phyloP scores from a whole-genome alignment of 352 stramenopile species.

The Thraustochytrium sp. region DNA sequence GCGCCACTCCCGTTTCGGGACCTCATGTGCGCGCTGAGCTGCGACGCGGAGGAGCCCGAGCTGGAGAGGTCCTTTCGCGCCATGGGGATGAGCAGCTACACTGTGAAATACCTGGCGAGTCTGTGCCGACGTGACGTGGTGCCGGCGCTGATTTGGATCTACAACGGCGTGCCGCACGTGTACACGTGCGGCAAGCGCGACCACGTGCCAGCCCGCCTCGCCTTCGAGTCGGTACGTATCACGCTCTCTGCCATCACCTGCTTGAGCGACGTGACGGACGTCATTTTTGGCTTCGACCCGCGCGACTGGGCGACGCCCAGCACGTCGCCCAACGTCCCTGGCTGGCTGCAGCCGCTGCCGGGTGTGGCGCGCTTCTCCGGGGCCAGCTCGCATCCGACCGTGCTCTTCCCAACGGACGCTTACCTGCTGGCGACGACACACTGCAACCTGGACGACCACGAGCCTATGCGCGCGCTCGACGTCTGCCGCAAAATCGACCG shows the following conservation, averaged over 20 bases:
- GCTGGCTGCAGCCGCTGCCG: slow-evolving; percentile 1
- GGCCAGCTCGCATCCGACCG: not conserved
- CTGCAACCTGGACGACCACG: not conserved
- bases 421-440: slow-evolving; percentile 14
- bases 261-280: not conserved
- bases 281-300: not conserved
- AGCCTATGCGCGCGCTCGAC: not conserved
- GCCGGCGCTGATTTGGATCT: not conserved
- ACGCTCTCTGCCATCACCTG: not conserved
- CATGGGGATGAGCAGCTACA: not conserved
- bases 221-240: not conserved
- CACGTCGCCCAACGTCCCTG: not conserved
- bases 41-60: slow-evolving; percentile 15
- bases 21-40: not conserved
- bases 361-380: not conserved
- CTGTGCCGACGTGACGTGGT: not conserved
- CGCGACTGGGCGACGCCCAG: not conserved
- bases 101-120: not conserved
- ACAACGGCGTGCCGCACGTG: not conserved
- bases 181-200: not conserved
- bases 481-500: not conserved
- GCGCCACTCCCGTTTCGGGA: not conserved
- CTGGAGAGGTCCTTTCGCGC: not conserved
- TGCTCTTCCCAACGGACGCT: slow-evolving; percentile 4
- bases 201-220: not conserved